Base-by-base conservation (phyloP, 2,329 filamentous ascomycete genomes). In the Trichoderma koningiopsis region DNA sequence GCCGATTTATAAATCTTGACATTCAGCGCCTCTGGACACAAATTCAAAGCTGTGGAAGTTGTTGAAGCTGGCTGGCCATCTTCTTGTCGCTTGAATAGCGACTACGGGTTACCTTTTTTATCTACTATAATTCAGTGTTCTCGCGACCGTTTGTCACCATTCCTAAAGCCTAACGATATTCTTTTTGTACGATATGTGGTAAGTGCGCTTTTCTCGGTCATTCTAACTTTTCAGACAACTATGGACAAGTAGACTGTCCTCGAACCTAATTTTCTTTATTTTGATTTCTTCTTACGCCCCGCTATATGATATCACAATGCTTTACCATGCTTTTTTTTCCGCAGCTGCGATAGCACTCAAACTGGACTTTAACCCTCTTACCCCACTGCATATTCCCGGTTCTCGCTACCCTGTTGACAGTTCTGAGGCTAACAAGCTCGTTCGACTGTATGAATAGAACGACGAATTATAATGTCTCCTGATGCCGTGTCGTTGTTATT, bases 401-500 rank as follows among this genome's bases (percentile, higher is more conserved):
- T 49, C 4, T 49, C 40, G 5, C 22, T 58, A n/a, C 49, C 19
- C 27, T 58, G 37, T 27, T 60, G n/a, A 64, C 27, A 16, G 56
- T 33, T 33, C 10, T 57, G n/a, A 14, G 63, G 35, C 59, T 64
- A 57, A 57, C 52, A 63, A 31, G 14, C 22, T 62, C 24, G 5
- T 33, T 43, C 22, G 33, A 64, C 22, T 27, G 22, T 24, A 49
- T 11, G 24, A 43, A 13, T 24, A 68, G 65, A 68, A 61, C 4
- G 52, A 37, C 24, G 33, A 53, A 55, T 55, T 27, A 70, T 52
- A 69, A 90, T 91, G 87, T 88, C 88, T 76, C 84, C 89, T 73
- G 93, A 97, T 84, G 91, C 91, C 70, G 86, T 89, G 72, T 96
- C 93, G 70, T 89, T 92, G 70, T 85, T 93, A 76, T 97, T 92